Base-by-base conservation (phyloP, 768 basidiomycete genomes). In the Pulveroboletus sp. region DNA sequence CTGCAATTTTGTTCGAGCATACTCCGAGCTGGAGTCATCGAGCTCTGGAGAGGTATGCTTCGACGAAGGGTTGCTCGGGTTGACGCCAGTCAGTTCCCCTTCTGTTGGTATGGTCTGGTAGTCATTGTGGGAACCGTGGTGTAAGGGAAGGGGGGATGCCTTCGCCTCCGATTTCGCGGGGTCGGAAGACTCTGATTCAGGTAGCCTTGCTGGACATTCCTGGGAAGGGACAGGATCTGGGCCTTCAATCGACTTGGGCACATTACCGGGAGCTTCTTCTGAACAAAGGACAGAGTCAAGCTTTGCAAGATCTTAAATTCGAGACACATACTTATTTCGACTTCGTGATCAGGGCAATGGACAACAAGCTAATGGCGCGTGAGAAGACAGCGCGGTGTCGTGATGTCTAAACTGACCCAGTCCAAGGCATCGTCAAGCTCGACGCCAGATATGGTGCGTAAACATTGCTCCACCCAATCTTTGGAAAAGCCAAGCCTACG, bases 351-450 rank as follows among this genome's bases (percentile, higher is more conserved):
- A 9, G 78, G 61, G 61, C 82, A 86, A 65, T 84, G 77, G 6
- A 83, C 57, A 63, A 77, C 80, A 32, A 92, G 73, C 91, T 92
- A 21, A 37, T 28, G 15, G 17, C 27, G 36, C 21, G n/a, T 64
- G 39, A 57, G 55, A 39, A 30, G 46, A 35, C 15, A 41, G 31
- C 26, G 24, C 43, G 18, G 39, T 21, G 30, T 47, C 3, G 2
- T 14, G 24, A 43, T 44, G 21, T 26, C 17, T 31, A 17, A 24
- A 66, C 81, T 49, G 56, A 95, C 92, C 95, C 95, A 97, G 62
- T 93, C 86, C 46, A 88, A 78, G 9, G 89, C 92, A 45, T 92
- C 87, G 14, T 97, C 94, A n/a, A 92, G 70, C 24, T 89, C 89
- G 30, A 86, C 69, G 11, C 84, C 79, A 26, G 72, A 67, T 26